phyloP scores from a whole-genome alignment of 495 filamentous ascomycete genomes.

The Copromyces sp. region DNA sequence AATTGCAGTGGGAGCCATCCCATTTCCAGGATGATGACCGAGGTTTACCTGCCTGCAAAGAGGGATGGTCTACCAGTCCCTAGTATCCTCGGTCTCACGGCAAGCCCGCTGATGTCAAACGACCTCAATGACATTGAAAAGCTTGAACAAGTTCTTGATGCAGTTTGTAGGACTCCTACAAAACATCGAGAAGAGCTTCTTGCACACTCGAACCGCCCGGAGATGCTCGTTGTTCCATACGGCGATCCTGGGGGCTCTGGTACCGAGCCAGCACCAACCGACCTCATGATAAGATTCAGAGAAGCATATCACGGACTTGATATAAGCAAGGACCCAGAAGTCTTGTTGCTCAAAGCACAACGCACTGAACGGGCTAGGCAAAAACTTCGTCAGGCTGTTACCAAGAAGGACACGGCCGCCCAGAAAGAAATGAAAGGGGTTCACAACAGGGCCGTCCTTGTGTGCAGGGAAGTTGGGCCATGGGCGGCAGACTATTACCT shows the following conservation, averaged over 20 bases:
- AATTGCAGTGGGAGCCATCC: slow-evolving; percentile 55
- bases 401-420: slow-evolving; percentile 50
- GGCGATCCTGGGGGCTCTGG: slow-evolving; percentile 2
- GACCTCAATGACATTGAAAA: slow-evolving; percentile 37
- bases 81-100: slow-evolving; percentile 72
- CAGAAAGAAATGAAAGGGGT: slow-evolving; percentile 53
- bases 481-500: slow-evolving; percentile 71
- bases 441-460: slow-evolving; percentile 33
- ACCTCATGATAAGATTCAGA: slow-evolving; percentile 24
- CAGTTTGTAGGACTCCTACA: slow-evolving; percentile 62
- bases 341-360: slow-evolving; percentile 40
- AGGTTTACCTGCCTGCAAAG: slow-evolving; percentile 51
- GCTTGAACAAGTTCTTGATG: slow-evolving; percentile 69
- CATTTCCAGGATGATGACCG: slow-evolving; percentile 66
- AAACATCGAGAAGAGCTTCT: slow-evolving; percentile 60
- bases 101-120: slow-evolving; percentile 64
- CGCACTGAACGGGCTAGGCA: slow-evolving; percentile 23
- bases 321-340: slow-evolving; percentile 60
- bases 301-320: slow-evolving; percentile 38
- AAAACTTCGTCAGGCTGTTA: slow-evolving; percentile 37
- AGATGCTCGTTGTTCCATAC: slow-evolving; percentile 45
- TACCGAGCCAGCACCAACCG: slow-evolving; percentile 7
- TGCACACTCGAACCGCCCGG: slow-evolving; percentile 55
- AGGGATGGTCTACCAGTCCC: slow-evolving; percentile 42
- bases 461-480: slow-evolving; percentile 58